These are phyloP conservation scores for Musa schizocarpa DNA, from an alignment of 176 grass and related monocot species.

Conservation along the genomic window DNA sequence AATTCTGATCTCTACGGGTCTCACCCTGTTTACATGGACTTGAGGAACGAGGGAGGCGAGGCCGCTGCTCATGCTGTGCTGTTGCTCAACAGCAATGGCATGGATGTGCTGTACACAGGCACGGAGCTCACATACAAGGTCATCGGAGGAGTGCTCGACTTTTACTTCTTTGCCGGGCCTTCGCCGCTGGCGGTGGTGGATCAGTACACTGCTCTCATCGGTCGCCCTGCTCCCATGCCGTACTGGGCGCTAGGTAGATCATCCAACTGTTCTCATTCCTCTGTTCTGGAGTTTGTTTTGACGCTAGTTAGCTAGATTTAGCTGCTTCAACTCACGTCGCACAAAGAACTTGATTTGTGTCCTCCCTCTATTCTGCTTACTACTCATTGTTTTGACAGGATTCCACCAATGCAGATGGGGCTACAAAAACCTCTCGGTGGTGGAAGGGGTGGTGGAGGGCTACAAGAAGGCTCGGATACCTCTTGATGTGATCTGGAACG, in stretches of 20 bases:
- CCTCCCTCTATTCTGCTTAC: background rate
- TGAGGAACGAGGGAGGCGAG: conserved; percentile 38
- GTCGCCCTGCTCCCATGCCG: conserved; percentile 74
- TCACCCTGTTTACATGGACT: conserved; percentile 86
- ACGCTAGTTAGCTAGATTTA: too few species aligned
- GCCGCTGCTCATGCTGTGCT: conserved; percentile 71
- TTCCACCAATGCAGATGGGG: conserved; percentile 98
- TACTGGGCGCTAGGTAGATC: conserved; percentile 85
- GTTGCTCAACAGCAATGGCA: conserved; percentile 89
- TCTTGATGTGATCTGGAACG: conserved; percentile 91
- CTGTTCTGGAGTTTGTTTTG: too few species aligned
- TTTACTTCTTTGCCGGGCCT: conserved; percentile 85
- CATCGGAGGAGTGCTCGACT: conserved; percentile 83
- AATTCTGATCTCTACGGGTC: conserved; percentile 94
- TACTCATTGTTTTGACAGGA: conserved; percentile 30
- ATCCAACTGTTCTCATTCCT: background rate
- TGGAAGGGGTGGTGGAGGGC: conserved; percentile 67
- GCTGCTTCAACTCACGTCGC: too few species aligned
- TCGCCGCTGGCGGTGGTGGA: conserved; percentile 64
- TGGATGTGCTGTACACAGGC: conserved; percentile 80
- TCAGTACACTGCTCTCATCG: conserved; percentile 79
- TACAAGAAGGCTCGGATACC: conserved; percentile 77
- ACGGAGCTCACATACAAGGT: conserved; percentile 76
- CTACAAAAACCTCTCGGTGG: conserved; percentile 83
- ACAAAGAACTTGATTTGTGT: too few species aligned